These are phyloP conservation scores for Stentor coeruleus DNA, from an alignment of 73 alveolate genomes.

Conservation along the genomic window DNA sequence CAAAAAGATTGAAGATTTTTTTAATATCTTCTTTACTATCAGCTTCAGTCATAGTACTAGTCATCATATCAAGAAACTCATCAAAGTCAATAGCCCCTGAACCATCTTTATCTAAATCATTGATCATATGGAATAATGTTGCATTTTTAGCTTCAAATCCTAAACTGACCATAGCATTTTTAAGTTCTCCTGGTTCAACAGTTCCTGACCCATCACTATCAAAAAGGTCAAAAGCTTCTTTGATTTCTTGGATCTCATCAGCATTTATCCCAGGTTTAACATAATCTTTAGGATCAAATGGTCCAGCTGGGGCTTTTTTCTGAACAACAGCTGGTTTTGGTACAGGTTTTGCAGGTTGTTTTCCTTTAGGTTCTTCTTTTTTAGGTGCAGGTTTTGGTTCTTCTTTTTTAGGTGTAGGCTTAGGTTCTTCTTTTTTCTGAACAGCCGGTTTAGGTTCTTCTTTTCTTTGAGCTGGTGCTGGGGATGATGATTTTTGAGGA, in stretches of 20 bases:
- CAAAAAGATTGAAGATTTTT: slow-evolving; percentile 47
- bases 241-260: slow-evolving; percentile 63
- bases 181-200: slow-evolving; percentile 62
- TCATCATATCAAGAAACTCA: slow-evolving; percentile 56
- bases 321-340: too few relatives aligned
- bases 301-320: neutral
- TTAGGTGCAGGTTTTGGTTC: too few relatives aligned
- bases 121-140: slow-evolving; percentile 49
- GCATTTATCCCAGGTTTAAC: slow-evolving; percentile 58
- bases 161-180: slow-evolving; percentile 63
- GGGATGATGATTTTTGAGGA: neutral
- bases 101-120: slow-evolving; percentile 52
- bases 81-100: slow-evolving; percentile 52
- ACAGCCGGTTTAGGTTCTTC: neutral
- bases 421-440: too few relatives aligned
- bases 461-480: neutral
- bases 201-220: slow-evolving; percentile 68
- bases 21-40: slow-evolving; percentile 54
- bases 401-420: too few relatives aligned
- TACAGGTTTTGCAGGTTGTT: too few relatives aligned
- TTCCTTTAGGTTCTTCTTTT: too few relatives aligned
- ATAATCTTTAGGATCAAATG: slow-evolving; percentile 46
- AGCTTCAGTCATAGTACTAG: slow-evolving; percentile 54
- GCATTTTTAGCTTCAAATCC: slow-evolving; percentile 67
- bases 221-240: slow-evolving; percentile 74